These are phyloP conservation scores for Evansstolkia leycettana DNA, from an alignment of 495 filamentous ascomycete species.

Conservation along the genomic window DNA sequence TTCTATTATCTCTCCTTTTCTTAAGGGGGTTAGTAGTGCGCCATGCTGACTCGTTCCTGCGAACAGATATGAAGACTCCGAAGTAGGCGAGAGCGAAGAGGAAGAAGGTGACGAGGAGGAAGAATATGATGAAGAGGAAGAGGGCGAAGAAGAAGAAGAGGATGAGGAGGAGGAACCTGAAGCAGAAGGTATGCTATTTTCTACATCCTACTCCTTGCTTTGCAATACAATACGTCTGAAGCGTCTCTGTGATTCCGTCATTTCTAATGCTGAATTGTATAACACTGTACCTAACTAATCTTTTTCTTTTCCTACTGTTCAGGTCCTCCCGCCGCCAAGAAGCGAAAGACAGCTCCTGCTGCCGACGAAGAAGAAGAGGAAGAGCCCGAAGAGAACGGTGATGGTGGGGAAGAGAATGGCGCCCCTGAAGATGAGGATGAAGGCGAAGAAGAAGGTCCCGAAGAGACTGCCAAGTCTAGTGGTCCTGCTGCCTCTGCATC, in stretches of 20 bases:
- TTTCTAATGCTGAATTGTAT: too few relatives aligned
- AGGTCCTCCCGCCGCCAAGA: slow-evolving; percentile 26
- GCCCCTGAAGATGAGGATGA: slow-evolving; percentile 16
- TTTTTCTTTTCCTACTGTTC: too few relatives aligned
- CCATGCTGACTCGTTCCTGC: background rate
- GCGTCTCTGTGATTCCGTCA: background rate
- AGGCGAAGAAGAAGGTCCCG: slow-evolving; percentile 19
- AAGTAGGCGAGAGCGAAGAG: slow-evolving; percentile 33
- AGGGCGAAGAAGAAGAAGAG: slow-evolving; percentile 17
- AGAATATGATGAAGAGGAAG: slow-evolving; percentile 10
- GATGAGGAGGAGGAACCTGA: slow-evolving; percentile 17
- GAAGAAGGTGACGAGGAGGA: slow-evolving; percentile 11
- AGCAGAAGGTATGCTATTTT: slow-evolving; percentile 10
- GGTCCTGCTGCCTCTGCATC: slow-evolving; percentile 30
- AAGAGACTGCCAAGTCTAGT: slow-evolving; percentile 25
- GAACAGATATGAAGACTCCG: slow-evolving; percentile 39
- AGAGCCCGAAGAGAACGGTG: slow-evolving; percentile 18
- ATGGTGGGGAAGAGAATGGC: slow-evolving; percentile 19
- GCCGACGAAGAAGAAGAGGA: slow-evolving; percentile 19
- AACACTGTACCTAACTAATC: too few relatives aligned
- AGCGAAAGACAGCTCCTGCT: slow-evolving; percentile 24
- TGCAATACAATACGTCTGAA: background rate
- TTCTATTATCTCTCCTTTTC: too few relatives aligned
- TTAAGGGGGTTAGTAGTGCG: too few relatives aligned
- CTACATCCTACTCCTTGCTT: background rate